Conservation (phyloP, 441 rosid genomes). For the Manihot esculenta region DNA sequence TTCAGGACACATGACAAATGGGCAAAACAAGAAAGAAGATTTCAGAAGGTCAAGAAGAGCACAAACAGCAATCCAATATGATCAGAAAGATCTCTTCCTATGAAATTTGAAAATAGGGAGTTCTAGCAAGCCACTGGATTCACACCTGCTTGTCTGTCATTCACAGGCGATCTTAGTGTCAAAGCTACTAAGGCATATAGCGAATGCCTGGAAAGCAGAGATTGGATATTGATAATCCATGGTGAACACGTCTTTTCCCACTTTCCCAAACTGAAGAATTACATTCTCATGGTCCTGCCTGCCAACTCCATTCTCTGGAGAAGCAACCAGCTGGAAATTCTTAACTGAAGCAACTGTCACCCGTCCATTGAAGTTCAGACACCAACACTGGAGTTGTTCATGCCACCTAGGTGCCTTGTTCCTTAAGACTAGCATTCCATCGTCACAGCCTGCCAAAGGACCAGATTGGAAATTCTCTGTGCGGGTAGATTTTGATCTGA, state of each 20-base stretch:
- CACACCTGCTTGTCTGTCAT: constrained; percentile 37
- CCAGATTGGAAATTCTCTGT: constrained; percentile 50
- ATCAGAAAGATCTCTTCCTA: background rate
- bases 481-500: constrained; percentile 69
- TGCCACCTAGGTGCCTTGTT: constrained; percentile 96
- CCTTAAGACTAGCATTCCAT: constrained; percentile 57
- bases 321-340: constrained; percentile 91
- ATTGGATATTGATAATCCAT: constrained; percentile 93
- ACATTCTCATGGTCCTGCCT: constrained; percentile 70
- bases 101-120: background rate
- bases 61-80: background rate
- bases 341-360: constrained; percentile 92
- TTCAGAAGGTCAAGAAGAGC: background rate
- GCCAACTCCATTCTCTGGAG: constrained; percentile 50
- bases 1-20: background rate
- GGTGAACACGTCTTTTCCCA: constrained; percentile 84
- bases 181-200: constrained; percentile 91
- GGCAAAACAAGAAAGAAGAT: background rate
- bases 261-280: constrained; percentile 92
- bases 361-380: constrained; percentile 91
- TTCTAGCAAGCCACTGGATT: constrained; percentile 3
- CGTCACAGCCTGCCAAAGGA: constrained; percentile 42
- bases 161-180: constrained; percentile 95
- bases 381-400: constrained; percentile 98
- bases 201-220: constrained; percentile 91